Evolutionary conservation across 305 asterid species (phyloP).

Genomic region (Solanum hybrid): DNA sequence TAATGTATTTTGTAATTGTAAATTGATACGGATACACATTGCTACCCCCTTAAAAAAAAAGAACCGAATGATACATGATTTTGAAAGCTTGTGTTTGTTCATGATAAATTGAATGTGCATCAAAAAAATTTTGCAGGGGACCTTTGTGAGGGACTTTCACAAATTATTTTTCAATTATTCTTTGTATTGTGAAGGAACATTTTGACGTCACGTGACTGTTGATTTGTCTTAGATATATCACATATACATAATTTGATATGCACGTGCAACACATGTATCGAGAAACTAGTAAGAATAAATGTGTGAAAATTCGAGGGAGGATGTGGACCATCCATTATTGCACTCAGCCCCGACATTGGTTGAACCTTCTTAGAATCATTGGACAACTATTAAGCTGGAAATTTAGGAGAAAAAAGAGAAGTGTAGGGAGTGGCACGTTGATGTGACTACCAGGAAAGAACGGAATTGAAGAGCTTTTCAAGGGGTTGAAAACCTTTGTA

Average conservation of each 20-base stretch:
- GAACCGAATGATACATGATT: neutral
- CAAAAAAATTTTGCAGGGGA: neutral
- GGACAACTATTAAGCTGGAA: neutral
- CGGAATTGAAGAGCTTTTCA: neutral
- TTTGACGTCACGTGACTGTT: neutral
- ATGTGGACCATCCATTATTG: neutral
- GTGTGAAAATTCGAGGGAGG: neutral
- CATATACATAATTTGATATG: neutral
- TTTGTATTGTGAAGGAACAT: neutral
- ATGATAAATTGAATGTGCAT: neutral
- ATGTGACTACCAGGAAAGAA: neutral
- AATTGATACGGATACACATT: neutral
- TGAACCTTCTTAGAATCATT: neutral
- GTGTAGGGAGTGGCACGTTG: neutral
- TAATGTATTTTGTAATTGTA: neutral
- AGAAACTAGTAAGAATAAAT: neutral
- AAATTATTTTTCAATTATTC: neutral
- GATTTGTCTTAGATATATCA: neutral
- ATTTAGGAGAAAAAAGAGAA: neutral
- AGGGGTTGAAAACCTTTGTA: neutral
- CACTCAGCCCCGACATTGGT: neutral
- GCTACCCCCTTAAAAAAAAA: neutral
- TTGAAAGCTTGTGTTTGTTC: neutral
- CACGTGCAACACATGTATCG: neutral
- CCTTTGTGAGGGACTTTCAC: neutral